These are phyloP conservation scores for Trichoderma afroharzianum DNA, from an alignment of 2,329 filamentous ascomycete species.

Conservation along the genomic window DNA sequence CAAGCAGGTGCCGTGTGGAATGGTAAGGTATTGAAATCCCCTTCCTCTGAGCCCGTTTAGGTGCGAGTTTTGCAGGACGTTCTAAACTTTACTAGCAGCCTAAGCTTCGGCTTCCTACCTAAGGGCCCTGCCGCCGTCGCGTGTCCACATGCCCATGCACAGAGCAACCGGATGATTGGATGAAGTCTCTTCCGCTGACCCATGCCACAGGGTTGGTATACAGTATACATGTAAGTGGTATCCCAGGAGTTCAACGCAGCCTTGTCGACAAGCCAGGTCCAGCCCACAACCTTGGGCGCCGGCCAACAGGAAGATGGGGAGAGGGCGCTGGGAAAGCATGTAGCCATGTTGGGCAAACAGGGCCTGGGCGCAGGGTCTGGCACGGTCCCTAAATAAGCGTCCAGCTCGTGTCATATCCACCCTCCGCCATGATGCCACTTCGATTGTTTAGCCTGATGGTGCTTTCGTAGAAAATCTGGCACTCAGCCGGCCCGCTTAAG, in stretches of 20 bases:
- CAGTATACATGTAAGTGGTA: background rate
- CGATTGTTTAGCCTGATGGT: conserved; percentile 16
- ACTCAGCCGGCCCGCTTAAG: conserved; percentile 16
- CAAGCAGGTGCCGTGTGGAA: no score
- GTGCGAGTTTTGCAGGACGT: background rate
- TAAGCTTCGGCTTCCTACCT: background rate
- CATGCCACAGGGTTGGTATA: background rate
- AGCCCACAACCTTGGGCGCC: background rate
- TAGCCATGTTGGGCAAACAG: conserved; percentile 10
- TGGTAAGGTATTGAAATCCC: background rate
- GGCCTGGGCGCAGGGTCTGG: conserved; percentile 13
- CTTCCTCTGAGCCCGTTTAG: background rate
- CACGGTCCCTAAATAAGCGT: conserved; percentile 18
- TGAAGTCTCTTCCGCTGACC: conserved; percentile 1
- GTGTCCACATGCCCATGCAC: background rate
- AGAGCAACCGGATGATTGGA: background rate
- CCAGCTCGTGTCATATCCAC: conserved; percentile 16
- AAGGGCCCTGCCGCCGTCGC: background rate
- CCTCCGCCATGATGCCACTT: conserved; percentile 18
- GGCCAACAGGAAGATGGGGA: conserved; percentile 5
- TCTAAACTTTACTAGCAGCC: background rate
- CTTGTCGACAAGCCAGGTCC: background rate
- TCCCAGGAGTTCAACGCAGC: conserved; percentile 1
- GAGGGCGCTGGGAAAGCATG: background rate
- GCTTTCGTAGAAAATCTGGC: conserved; percentile 12